Conservation (phyloP, 2,329 filamentous ascomycete species). For the Neofusicoccum cordaticola region DNA sequence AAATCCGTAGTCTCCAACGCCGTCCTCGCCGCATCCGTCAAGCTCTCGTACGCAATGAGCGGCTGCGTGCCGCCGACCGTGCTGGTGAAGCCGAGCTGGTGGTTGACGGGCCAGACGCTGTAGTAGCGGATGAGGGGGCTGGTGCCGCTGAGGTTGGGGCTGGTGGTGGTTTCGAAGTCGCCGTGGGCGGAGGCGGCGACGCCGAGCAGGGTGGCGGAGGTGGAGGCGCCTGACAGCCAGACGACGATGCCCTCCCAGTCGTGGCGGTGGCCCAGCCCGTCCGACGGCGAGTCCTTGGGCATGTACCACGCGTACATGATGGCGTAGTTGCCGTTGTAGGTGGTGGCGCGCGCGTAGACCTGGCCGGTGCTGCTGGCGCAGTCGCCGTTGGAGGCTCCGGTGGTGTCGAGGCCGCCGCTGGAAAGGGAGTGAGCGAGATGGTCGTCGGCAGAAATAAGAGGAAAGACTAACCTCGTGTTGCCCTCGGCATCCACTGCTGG, state of each 20-base stretch:
- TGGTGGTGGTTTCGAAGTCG: constrained; percentile 44
- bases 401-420: constrained; percentile 45
- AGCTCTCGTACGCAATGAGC: constrained; percentile 50
- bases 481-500: constrained; percentile 59
- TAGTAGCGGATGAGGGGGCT: constrained; percentile 49
- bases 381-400: constrained; percentile 37
- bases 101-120: constrained; percentile 49
- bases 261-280: constrained; percentile 51
- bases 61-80: constrained; percentile 46
- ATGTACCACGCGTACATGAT: constrained; percentile 56
- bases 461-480: constrained; percentile 51
- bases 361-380: constrained; percentile 50
- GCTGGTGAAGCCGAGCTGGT: constrained; percentile 44
- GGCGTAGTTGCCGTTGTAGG: constrained; percentile 44
- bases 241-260: constrained; percentile 58
- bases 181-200: constrained; percentile 55
- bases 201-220: constrained; percentile 44
- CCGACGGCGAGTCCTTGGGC: constrained; percentile 47
- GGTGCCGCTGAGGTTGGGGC: constrained; percentile 42
- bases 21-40: constrained; percentile 41
- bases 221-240: constrained; percentile 45
- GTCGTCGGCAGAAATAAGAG: background rate
- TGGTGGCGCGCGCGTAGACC: constrained; percentile 48
- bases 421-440: background rate
- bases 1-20: constrained; percentile 49